Base-by-base conservation (phyloP, 306 rosid genomes). In the Rosa lucieae region DNA sequence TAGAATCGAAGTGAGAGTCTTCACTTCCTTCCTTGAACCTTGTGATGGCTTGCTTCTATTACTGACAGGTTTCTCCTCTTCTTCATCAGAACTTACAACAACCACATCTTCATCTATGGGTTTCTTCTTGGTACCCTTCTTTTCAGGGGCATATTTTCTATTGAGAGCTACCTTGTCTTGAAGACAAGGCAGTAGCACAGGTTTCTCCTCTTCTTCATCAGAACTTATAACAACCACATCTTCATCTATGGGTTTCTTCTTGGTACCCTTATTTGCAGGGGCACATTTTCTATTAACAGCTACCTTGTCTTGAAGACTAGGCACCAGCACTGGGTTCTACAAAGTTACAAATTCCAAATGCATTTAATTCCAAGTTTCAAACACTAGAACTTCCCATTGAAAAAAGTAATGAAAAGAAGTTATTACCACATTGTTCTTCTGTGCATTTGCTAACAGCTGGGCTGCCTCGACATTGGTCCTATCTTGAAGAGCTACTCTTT, bases 1-100 rank as follows among this genome's bases (percentile, higher is more conserved):
- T 74, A 91, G 98, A 53, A 85, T 84, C 40, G 98, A 83, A 84
- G 83, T 86, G 51, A 89, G 83, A 56, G 94, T 75, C 82, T 75
- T 87, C 44, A 53, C 88, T 75, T 87, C 85, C 78, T 88, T 87
- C 70, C 59, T 87, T 5, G 77, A 84, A 35, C 70, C 18, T 20
- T 62, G 52, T 78, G 78, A 85, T 74, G 75, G 75, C 80, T 87
- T 23, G 53, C 83, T 21, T 13, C 17, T 20, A 8, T 55, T 26
- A 26, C 29, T 59, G 21, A 62, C 79, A 44, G 66, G 67, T 74
- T 77, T 78, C n/a, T 52, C 75, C 76, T 68, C 72, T 73, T 68
- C 82, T 17, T 80, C 86, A 79, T 85, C 90, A 32, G 89, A 89
- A 89, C 93, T 32, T 32, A 32, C 32, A 29, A 0, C 32, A 29